Conservation (phyloP, 2,329 filamentous ascomycete species). For the Scytalidium sp. region DNA sequence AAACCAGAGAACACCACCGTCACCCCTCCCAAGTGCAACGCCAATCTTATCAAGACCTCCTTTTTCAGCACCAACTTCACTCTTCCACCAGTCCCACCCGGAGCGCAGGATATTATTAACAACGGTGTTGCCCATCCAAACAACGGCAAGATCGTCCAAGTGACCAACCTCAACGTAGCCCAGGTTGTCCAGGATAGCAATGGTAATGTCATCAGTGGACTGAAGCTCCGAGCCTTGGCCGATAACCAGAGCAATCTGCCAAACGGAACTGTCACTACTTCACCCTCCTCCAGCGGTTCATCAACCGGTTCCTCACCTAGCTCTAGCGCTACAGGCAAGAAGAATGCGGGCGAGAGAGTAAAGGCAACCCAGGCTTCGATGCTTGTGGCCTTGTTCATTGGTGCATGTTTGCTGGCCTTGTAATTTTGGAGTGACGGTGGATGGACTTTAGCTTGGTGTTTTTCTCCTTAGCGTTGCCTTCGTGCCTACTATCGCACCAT, state of each 20-base stretch:
- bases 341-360: conserved; percentile 8
- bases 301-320: conserved; percentile 12
- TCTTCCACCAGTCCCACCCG: conserved; percentile 65
- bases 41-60: conserved; percentile 62
- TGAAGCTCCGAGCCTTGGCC: conserved; percentile 53
- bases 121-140: conserved; percentile 68
- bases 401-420: not conserved
- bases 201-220: conserved; percentile 57
- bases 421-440: not conserved
- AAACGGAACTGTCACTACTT: conserved; percentile 33
- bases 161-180: conserved; percentile 51
- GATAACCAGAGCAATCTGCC: conserved; percentile 54
- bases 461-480: not conserved
- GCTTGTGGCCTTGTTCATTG: not conserved
- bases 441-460: not conserved
- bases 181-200: conserved; percentile 54
- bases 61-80: conserved; percentile 79
- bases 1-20: conserved; percentile 54
- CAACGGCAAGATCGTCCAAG: conserved; percentile 60
- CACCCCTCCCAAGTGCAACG: conserved; percentile 60
- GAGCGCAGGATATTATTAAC: conserved; percentile 69
- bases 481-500: not conserved
- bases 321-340: conserved; percentile 19
- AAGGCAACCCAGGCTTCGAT: not conserved
- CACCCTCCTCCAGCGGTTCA: not conserved